These are phyloP conservation scores for Bryum argenteum DNA, from an alignment of 225 moss, liverwort and hornwort species.

Conservation along the genomic window DNA sequence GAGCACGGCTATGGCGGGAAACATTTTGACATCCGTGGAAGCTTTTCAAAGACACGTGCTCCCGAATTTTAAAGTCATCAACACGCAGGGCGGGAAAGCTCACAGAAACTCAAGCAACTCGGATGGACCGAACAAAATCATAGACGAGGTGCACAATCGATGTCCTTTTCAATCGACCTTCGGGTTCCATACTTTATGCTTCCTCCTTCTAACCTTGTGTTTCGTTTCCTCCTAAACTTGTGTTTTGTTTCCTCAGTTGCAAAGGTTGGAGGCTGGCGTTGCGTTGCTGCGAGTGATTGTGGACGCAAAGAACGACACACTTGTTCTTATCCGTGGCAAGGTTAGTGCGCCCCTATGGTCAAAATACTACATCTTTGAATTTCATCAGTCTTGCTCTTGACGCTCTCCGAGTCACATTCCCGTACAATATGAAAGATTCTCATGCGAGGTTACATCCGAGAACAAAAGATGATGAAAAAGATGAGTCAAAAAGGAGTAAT, in stretches of 20 bases:
- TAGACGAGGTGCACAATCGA: conserved; percentile 61
- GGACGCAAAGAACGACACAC: conserved; percentile 93
- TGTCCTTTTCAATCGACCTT: neutral
- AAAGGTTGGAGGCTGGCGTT: conserved; percentile 69
- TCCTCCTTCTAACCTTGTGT: conserved; percentile 20
- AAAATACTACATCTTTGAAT: neutral
- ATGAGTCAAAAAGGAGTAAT: neutral
- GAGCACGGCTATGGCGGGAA: conserved; percentile 52
- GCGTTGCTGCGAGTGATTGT: conserved; percentile 77
- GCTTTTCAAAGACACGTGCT: conserved; percentile 84
- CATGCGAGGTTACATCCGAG: neutral
- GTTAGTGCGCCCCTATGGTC: conserved; percentile 33
- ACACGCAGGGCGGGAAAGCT: conserved; percentile 34
- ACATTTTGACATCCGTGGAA: conserved; percentile 61
- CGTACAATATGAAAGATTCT: neutral
- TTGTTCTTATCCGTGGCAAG: conserved; percentile 94
- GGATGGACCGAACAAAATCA: conserved; percentile 44
- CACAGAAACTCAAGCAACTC: conserved; percentile 24
- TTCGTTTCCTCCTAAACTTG: conserved; percentile 22
- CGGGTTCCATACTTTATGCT: neutral
- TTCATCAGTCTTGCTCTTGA: neutral
- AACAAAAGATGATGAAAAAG: neutral
- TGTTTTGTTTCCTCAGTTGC: conserved; percentile 51
- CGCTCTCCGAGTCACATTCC: neutral
- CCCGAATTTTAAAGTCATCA: conserved; percentile 72